Evolutionary conservation across 83 land plant species (phyloP).

Genomic region (Thuja plicata): DNA sequence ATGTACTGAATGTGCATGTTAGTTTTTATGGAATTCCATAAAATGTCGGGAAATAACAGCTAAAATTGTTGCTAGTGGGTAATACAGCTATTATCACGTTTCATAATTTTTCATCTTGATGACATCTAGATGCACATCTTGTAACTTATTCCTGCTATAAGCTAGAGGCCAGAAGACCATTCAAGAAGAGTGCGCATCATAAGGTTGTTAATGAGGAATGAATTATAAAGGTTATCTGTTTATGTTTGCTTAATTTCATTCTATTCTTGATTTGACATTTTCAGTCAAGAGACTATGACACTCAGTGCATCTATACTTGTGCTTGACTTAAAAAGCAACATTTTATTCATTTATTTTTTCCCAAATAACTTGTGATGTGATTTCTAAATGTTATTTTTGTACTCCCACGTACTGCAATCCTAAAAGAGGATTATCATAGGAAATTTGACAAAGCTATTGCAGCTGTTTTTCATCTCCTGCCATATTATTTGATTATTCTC

Average conservation of each 20-base stretch:
- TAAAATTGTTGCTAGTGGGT: not conserved
- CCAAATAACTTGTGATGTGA: not conserved
- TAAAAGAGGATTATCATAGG: not conserved
- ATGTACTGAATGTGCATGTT: not conserved
- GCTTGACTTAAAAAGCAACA: too few species aligned
- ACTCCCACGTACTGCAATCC: not conserved
- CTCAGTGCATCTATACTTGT: not conserved
- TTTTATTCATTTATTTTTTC: not conserved
- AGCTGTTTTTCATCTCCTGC: not conserved
- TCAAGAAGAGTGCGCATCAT: not conserved
- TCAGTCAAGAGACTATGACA: not conserved
- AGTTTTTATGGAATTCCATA: not conserved
- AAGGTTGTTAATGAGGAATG: not conserved
- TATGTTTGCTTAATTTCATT: not conserved
- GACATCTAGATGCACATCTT: conserved; percentile 1
- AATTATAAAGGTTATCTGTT: not conserved
- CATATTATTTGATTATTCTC: not conserved
- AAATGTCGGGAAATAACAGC: not conserved
- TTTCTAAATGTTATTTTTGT: not conserved
- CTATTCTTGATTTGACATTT: not conserved
- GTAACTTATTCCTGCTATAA: not conserved
- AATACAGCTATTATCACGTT: not conserved
- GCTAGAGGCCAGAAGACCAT: not conserved
- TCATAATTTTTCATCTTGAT: not conserved
- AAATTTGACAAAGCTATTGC: not conserved